Evolutionary conservation across 805 yeast genomes (phyloP), one percentile per base, ranked within the genome.

Genomic region (Saturnispora hagleri): DNA sequence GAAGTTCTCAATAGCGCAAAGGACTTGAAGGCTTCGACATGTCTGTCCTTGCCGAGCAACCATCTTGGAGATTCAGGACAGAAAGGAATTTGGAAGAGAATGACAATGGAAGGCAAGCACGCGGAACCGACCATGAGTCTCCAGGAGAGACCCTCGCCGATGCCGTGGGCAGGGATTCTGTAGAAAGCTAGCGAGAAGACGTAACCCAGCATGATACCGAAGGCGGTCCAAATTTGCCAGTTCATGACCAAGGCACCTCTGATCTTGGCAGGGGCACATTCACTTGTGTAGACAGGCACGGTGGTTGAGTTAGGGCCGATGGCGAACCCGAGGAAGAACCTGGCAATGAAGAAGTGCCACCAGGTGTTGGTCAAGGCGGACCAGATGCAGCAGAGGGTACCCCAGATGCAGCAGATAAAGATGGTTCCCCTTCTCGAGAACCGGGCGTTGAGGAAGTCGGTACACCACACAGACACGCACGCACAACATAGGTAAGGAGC

Each of bases 21-120:
- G 0, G 86, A 71, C 0, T 71, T 72, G 60, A 67, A 82, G 3
- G 86, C 84, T 1, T 81, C 87, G 5, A 13, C 35, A 59, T 81
- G 85, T 58, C 84, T 73, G 4, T 73, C 81, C 62, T 81, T 80
- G 67, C 86, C 87, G 85, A 83, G 80, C 54, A 82, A 71, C 89
- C 89, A 83, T 67, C 87, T 74, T 42, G 89, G 89, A 3, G 86
- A 81, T 61, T 83, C 89, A 7, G 89, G 88, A 54, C 83, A 81
- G 61, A 77, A 80, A 34, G 81, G 83, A 46, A 83, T 76, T 64
- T 82, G 88, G 52, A 70, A 59, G 53, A 79, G 66, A 8, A 83
- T 84, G 51, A 79, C 62, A 43, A 81, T 59, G 0, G 89, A 87
- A 1, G 89, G 89, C 38, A 83, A 67, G 71, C 77, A 72, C 7